A percentile compares a stretch with the other conserved stretches of the same genome.
Conservation (phyloP, 306 rosid genomes). For the Vigna hirtella region DNA sequence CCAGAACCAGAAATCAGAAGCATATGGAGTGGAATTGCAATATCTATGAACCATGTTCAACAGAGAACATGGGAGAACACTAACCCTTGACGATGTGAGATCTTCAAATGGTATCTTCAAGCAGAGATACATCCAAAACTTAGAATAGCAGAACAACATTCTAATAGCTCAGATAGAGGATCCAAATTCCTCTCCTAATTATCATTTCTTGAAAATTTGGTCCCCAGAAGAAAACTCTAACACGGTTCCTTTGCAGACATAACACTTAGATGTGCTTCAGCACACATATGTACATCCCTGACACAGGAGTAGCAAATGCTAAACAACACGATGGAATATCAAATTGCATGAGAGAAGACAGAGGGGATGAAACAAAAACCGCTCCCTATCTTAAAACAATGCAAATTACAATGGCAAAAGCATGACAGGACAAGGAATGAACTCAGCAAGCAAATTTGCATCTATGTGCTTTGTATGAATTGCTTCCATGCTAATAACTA, state of each 20-base stretch:
- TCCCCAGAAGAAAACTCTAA: background rate
- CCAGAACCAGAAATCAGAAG: background rate
- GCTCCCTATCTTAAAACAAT: conserved; percentile 13
- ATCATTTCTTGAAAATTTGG: background rate
- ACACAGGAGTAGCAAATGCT: conserved; percentile 32
- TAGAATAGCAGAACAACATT: background rate
- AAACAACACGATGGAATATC: conserved; percentile 30
- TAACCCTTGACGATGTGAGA: background rate
- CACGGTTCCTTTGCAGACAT: conserved; percentile 15
- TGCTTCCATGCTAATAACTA: conserved; percentile 95
- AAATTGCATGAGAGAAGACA: conserved; percentile 27
- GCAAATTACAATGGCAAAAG: conserved; percentile 74
- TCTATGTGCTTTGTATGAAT: conserved; percentile 93
- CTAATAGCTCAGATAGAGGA: background rate
- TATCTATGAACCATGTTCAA: no score
- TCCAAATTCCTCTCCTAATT: conserved; percentile 20
- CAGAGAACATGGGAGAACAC: no score
- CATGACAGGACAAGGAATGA: conserved; percentile 91
- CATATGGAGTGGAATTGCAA: background rate
- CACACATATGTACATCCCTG: conserved; percentile 29
- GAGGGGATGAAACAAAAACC: conserved; percentile 35
- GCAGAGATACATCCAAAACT: background rate
- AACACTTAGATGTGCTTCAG: conserved; percentile 30
- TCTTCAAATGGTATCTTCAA: background rate
- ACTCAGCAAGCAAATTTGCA: conserved; percentile 93